Evolutionary conservation across 805 yeast species (phyloP), one percentile per base, ranked within the genome.

Genomic region (Suhomyces tanzawaensis): DNA sequence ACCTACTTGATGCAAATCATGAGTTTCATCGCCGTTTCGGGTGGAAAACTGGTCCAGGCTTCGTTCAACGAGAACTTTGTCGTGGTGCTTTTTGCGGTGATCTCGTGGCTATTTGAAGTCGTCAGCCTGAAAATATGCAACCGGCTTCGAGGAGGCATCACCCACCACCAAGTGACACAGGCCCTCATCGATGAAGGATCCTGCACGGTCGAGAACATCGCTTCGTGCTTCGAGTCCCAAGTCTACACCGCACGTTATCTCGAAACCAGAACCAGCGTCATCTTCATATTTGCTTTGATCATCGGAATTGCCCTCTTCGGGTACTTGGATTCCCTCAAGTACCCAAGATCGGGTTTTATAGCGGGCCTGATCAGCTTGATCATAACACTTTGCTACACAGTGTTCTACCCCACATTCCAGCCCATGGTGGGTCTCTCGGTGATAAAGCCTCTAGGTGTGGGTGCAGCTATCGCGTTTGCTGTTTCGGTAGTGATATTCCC

Each of bases 201-300:
- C 2, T 64, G 69, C 39, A 44, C 57, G 2, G 37, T 23, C 4
- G 58, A 47, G 3, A 46, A 48, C 29, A 40, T 51, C 4, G 13
- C 32, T 3, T 9, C 21, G 3, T 62, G 68, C 41, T 14, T 61
- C 24, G 7, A 12, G 7, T 24, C 31, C 7, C 48, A 51, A 28
- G 38, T 62, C 2, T 62, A 44, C 41, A 30, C 53, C 3, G 69
- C 68, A 2, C 40, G 60, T 15, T 62, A 46, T 36, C 40, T 61
- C 27, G 41, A 46, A 4, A 54, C 63, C 3, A 42, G 44, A 16
- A 44, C 53, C 19, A 46, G 56, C 4, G 62, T 55, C 1, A 42
- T 61, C 1, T 54, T 45, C 25, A 45, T 52, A 2, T 23, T 62
- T 8, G 51, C 59, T 4, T 33, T 62, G 19, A 44, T 59, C 13